Evolutionary conservation across 148 eudicot genomes (phyloP).

Genomic region (Limonium bicolor): DNA sequence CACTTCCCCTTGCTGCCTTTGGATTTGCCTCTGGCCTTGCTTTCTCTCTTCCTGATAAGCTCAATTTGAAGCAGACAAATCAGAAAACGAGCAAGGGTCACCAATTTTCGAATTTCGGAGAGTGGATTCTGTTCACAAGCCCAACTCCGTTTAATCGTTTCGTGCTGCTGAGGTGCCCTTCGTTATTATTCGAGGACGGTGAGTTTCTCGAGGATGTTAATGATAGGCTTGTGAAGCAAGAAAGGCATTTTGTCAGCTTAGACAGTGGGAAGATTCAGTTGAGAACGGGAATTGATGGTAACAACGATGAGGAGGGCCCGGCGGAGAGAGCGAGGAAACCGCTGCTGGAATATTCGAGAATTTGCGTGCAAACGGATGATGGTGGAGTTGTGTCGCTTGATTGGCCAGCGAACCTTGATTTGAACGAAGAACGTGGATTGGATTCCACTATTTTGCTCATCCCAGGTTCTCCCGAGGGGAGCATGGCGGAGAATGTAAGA

Average conservation of each 20-base stretch:
- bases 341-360: conserved; percentile 79
- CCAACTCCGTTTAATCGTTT: conserved; percentile 94
- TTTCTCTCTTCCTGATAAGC: conserved; percentile 16
- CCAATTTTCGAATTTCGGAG: conserved; percentile 20
- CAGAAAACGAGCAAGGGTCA: too few relatives aligned
- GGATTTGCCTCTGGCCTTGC: conserved; percentile 47
- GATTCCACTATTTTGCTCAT: conserved; percentile 69
- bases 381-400: conserved; percentile 85
- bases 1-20: conserved; percentile 28
- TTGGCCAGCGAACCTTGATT: conserved; percentile 73
- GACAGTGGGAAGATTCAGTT: conserved; percentile 35
- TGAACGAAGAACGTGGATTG: conserved; percentile 61
- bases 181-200: conserved; percentile 29
- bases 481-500: conserved; percentile 36
- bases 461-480: conserved; percentile 69
- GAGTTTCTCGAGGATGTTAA: conserved; percentile 32
- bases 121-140: conserved; percentile 62
- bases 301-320: neutral
- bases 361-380: conserved; percentile 57
- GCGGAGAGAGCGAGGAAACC: too few relatives aligned
- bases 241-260: conserved; percentile 55
- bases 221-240: conserved; percentile 56
- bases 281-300: conserved; percentile 9
- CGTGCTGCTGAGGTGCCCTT: conserved; percentile 55
- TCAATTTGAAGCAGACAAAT: neutral